A percentile compares a stretch with the other conserved stretches of the same genome.
Evolutionary conservation across 2,329 filamentous ascomycete genomes (phyloP).

Genomic region (Fragosphaeria purpurea): DNA sequence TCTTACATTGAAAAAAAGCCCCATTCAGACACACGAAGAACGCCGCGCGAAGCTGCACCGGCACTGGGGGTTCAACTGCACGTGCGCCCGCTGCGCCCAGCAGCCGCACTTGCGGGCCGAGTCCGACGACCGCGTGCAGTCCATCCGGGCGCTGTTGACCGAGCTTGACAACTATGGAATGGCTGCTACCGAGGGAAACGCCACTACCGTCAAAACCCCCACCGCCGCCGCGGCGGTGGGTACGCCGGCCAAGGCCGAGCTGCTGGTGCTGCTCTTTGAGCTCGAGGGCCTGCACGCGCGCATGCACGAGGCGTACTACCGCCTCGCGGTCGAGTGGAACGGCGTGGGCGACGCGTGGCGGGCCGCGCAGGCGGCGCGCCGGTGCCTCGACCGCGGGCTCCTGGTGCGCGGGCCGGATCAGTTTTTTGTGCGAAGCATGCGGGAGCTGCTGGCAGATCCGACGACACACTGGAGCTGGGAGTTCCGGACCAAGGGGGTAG

Average conservation of each 20-base stretch:
- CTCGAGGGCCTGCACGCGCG: conserved; percentile 23
- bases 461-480: conserved; percentile 17
- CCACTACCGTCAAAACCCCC: conserved; percentile 18
- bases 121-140: conserved; percentile 24
- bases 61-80: conserved; percentile 29
- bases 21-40: conserved; percentile 21
- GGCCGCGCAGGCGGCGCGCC: conserved; percentile 23
- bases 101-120: conserved; percentile 17
- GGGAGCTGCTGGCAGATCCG: conserved; percentile 9
- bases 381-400: conserved; percentile 15
- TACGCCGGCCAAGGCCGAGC: conserved; percentile 25
- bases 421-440: conserved; percentile 14
- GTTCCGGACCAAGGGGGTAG: conserved; percentile 6
- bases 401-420: conserved; percentile 12
- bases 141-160: conserved; percentile 21
- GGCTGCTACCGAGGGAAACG: background rate
- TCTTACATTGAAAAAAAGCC: conserved; percentile 11
- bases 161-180: conserved; percentile 25
- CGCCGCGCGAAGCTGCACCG: conserved; percentile 21
- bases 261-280: conserved; percentile 26
- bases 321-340: conserved; percentile 30
- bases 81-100: conserved; percentile 25
- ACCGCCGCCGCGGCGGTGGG: conserved; percentile 25
- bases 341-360: conserved; percentile 21
- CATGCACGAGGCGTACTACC: conserved; percentile 26